Conservation (phyloP, 768 basidiomycete species). For the Phanerodontia chrysosporium region DNA sequence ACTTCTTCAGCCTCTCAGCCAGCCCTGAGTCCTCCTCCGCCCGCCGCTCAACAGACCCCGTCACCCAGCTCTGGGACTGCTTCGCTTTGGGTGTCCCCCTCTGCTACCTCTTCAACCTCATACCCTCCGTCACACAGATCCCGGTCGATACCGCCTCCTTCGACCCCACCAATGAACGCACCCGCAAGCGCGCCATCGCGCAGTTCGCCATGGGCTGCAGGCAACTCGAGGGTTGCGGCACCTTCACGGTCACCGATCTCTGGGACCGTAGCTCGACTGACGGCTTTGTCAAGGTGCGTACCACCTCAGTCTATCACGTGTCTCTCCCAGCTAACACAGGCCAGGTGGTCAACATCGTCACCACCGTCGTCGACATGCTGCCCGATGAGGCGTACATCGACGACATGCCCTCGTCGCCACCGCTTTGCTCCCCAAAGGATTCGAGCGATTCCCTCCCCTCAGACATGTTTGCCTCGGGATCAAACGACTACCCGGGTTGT, state of each 20-base stretch:
- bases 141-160: conserved; percentile 64
- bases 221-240: conserved; percentile 65
- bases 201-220: conserved; percentile 89
- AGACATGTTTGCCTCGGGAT: conserved; percentile 34
- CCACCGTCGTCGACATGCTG: conserved; percentile 74
- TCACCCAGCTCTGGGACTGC: conserved; percentile 91
- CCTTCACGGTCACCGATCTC: conserved; percentile 89
- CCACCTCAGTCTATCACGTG: not conserved
- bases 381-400: conserved; percentile 66
- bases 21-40: conserved; percentile 43
- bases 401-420: conserved; percentile 49
- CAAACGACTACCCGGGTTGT: conserved; percentile 44
- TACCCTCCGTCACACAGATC: conserved; percentile 47
- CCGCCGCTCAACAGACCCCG: conserved; percentile 84
- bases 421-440: conserved; percentile 49
- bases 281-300: conserved; percentile 86
- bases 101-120: conserved; percentile 93
- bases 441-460: conserved; percentile 53
- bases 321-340: conserved; percentile 4
- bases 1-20: conserved; percentile 62
- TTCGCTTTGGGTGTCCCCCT: conserved; percentile 91
- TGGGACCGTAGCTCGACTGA: conserved; percentile 90
- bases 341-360: conserved; percentile 88
- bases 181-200: conserved; percentile 87
- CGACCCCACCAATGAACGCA: conserved; percentile 71